These are phyloP conservation scores for Quercus glauca DNA, from an alignment of 306 rosid species.

Conservation along the genomic window DNA sequence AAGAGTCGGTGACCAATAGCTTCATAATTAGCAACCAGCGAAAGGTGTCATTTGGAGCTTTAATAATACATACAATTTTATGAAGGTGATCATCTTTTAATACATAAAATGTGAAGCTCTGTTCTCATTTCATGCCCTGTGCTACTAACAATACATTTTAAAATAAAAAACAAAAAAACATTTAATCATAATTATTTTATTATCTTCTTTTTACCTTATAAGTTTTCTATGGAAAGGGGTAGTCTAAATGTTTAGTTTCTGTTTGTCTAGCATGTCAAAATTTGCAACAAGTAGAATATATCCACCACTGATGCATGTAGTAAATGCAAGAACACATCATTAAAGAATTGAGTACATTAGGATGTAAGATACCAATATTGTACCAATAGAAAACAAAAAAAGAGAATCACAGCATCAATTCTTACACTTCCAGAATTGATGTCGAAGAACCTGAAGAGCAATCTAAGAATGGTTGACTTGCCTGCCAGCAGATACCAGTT, in stretches of 20 bases:
- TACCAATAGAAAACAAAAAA: slow-evolving; percentile 22
- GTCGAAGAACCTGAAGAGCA: slow-evolving; percentile 93
- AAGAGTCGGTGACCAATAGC: not conserved
- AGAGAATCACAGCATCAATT: slow-evolving; percentile 29
- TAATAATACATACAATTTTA: not conserved
- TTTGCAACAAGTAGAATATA: slow-evolving; percentile 6
- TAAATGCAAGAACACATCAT: not conserved
- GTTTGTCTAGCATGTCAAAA: not conserved
- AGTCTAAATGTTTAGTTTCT: slow-evolving; percentile 7
- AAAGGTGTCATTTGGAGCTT: not conserved
- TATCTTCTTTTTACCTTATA: not conserved
- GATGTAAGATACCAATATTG: slow-evolving; percentile 11
- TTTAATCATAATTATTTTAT: not conserved
- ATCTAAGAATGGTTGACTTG: slow-evolving; percentile 91
- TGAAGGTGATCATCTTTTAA: not conserved
- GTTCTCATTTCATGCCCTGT: slow-evolving; percentile 2
- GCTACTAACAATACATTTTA: not conserved
- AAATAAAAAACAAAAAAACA: not conserved
- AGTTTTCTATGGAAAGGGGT: slow-evolving; percentile 3
- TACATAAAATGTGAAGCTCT: slow-evolving; percentile 1
- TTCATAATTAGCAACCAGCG: slow-evolving; percentile 7
- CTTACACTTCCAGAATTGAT: slow-evolving; percentile 91
- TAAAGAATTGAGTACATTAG: not conserved
- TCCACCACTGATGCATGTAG: not conserved
- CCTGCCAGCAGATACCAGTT: slow-evolving; percentile 62